Conservation (phyloP, 2,329 filamentous ascomycete species). For the Lanzia echinophila region DNA sequence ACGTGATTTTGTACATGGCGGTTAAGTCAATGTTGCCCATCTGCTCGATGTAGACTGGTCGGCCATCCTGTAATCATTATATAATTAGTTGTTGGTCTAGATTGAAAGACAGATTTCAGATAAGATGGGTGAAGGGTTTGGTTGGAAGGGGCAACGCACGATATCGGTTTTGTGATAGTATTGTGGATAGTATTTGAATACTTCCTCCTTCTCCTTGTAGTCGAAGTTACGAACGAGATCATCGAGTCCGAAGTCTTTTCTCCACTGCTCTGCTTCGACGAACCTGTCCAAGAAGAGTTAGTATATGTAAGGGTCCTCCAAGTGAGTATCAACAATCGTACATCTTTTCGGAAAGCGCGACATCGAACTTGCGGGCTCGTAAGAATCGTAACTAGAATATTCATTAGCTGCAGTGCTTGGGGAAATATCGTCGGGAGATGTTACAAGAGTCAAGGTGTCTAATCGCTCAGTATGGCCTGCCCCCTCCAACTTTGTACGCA, state of each 20-base stretch:
- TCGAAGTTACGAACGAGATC: constrained; percentile 74
- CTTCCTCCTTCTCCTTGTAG: constrained; percentile 75
- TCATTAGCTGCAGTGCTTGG: neutral
- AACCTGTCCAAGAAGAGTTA: constrained; percentile 56
- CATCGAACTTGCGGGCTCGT: constrained; percentile 91
- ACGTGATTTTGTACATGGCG: constrained; percentile 90
- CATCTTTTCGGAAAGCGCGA: constrained; percentile 79
- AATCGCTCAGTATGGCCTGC: constrained; percentile 76
- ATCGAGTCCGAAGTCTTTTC: constrained; percentile 79
- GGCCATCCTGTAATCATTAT: constrained; percentile 63
- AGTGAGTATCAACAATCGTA: constrained; percentile 40
- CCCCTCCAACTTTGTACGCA: constrained; percentile 77
- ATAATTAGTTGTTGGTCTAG: neutral
- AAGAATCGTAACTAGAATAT: constrained; percentile 69
- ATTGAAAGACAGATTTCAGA: neutral
- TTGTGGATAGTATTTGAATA: constrained; percentile 92
- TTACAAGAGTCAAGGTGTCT: constrained; percentile 85
- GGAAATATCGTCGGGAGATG: constrained; percentile 25
- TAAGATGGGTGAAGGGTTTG: too few relatives aligned
- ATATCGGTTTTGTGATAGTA: constrained; percentile 98
- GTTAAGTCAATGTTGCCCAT: constrained; percentile 87
- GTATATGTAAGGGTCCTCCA: neutral
- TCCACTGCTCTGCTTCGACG: constrained; percentile 83
- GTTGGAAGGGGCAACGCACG: constrained; percentile 35
- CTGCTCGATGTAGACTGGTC: constrained; percentile 95